Evolutionary conservation across 2,329 filamentous ascomycete species (phyloP), one percentile per base, ranked within the genome.

Genomic region (Aspergillus tanneri): DNA sequence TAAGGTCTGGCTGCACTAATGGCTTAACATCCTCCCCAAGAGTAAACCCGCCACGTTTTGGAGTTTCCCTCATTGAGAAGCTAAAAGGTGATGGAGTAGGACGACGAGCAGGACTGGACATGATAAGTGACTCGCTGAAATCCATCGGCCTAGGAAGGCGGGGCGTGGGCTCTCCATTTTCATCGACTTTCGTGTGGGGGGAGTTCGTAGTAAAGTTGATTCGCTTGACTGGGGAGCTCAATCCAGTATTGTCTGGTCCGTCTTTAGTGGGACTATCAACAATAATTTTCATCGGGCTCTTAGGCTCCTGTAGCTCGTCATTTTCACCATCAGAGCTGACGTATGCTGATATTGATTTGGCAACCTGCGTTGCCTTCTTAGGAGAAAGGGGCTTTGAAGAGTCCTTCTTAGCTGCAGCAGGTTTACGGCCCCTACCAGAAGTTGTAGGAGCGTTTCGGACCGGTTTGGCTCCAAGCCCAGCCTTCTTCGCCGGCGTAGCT

Each of bases 341-440:
- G 36, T 70, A 67, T 3, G 67, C 57, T 2, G 67, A 63, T 11
- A 64, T 55, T 2, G 65, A 64, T 50, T 72, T 76, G 14, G 72
- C 66, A 28, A 77, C 60, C 52, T 77, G 74, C 6, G 68, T 75
- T 23, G 70, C 65, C 54, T 77, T 77, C 63, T 77, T 77, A 1
- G 75, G 75, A 10, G 74, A 77, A 22, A 77, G 58, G 14, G 72
- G 72, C 47, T 73, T 63, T 8, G 58, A 37, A 8, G 53, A 50
- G 21, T 52, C 54, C 27, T 65, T 65, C 49, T 64, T 65, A n/a
- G 60, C 49, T 46, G 65, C 58, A 3, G 69, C 61, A 19, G 66
- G 63, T 54, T 61, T 67, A 10, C 64, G 61, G n/a, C 61, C 67
- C 24, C 61, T 61, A 4, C 52, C 56, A 19, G 59, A 42, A 2